Conservation (phyloP, 441 rosid genomes). For the Eruca vesicaria region DNA sequence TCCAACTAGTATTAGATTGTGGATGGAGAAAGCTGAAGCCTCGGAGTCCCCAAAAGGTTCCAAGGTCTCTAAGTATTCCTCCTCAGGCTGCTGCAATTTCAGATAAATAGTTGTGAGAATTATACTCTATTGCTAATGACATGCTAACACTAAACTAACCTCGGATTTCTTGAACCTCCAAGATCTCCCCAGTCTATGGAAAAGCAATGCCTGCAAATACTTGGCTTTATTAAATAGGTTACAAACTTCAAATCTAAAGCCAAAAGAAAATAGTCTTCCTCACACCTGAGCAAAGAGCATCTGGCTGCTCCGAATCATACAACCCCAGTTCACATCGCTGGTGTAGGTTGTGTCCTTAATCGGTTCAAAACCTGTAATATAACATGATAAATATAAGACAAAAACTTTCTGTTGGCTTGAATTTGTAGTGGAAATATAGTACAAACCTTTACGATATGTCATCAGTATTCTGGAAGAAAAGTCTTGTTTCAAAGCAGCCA, state of each 20-base stretch:
- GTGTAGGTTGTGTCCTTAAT: slow-evolving; percentile 62
- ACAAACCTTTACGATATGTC: slow-evolving; percentile 87
- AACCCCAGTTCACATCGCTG: slow-evolving; percentile 90
- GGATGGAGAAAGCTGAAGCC: slow-evolving; percentile 74
- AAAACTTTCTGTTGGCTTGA: not conserved
- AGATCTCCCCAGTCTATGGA: slow-evolving; percentile 79
- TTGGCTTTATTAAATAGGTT: not conserved
- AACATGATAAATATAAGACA: slow-evolving; percentile 1
- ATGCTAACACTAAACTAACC: slow-evolving; percentile 38
- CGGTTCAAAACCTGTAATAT: slow-evolving; percentile 62
- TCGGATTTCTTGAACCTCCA: slow-evolving; percentile 63
- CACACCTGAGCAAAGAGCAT: slow-evolving; percentile 91
- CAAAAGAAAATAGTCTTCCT: not conserved
- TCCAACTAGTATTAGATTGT: slow-evolving; percentile 82
- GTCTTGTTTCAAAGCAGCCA: slow-evolving; percentile 64
- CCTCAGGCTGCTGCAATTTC: slow-evolving; percentile 63
- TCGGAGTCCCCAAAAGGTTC: slow-evolving; percentile 80
- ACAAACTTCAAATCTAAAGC: not conserved
- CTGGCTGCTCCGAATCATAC: slow-evolving; percentile 98
- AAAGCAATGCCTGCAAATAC: slow-evolving; percentile 68
- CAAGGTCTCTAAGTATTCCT: slow-evolving; percentile 64
- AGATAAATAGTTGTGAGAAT: not conserved
- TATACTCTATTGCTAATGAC: not conserved
- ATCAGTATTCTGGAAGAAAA: slow-evolving; percentile 75
- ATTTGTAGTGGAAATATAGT: not conserved